Evolutionary conservation across 2,329 filamentous ascomycete species (phyloP).

Genomic region (Zymoseptoria brevis): DNA sequence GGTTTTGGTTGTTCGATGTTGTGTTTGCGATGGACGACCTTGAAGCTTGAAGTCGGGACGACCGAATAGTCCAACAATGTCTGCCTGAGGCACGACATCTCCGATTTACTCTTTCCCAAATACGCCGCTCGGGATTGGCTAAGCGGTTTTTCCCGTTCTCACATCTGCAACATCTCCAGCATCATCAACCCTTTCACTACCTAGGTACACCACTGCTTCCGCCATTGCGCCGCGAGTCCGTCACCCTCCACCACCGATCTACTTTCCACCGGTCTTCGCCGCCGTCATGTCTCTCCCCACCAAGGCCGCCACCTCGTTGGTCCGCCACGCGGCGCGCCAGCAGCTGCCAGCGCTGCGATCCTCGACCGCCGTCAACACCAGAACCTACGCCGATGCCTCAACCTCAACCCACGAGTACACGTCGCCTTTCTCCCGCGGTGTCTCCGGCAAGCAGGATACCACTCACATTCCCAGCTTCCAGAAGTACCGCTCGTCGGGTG

Average conservation of each 20-base stretch:
- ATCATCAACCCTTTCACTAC: constrained; percentile 6
- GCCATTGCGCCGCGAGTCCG: constrained; percentile 15
- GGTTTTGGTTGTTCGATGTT: neutral
- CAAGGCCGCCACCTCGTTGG: constrained; percentile 39
- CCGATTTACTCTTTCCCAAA: too few species aligned
- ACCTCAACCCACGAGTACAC: constrained; percentile 39
- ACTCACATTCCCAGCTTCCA: constrained; percentile 81
- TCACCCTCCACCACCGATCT: constrained; percentile 6
- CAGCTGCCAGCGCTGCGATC: constrained; percentile 40
- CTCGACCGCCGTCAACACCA: constrained; percentile 34
- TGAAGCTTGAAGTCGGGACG: neutral
- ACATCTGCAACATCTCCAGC: neutral
- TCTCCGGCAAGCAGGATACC: constrained; percentile 36
- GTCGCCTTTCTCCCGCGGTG: constrained; percentile 48
- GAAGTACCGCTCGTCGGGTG: constrained; percentile 69
- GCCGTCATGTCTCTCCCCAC: constrained; percentile 44
- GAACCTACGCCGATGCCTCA: constrained; percentile 29
- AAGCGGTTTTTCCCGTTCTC: neutral
- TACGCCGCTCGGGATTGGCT: too few species aligned
- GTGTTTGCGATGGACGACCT: neutral
- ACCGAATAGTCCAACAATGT: neutral
- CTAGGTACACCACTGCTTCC: constrained; percentile 1
- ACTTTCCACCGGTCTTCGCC: constrained; percentile 21
- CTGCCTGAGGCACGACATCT: neutral
- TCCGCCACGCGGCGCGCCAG: constrained; percentile 41